These are phyloP conservation scores for Neoconidiobolus thromboides DNA, from an alignment of 371 early-diverging fungal species.

Conservation along the genomic window DNA sequence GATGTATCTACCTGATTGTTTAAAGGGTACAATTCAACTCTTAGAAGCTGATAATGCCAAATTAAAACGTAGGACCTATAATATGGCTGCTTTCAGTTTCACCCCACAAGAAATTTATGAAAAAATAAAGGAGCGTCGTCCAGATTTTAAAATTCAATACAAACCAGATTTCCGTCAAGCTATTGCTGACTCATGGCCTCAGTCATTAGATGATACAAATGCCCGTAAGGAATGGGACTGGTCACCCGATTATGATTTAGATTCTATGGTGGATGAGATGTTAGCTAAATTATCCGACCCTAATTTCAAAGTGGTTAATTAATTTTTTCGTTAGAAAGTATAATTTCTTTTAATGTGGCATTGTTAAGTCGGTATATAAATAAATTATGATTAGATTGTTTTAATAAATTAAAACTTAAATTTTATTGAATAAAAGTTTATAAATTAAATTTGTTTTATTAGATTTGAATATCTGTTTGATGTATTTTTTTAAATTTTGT, in stretches of 20 bases:
- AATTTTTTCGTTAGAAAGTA: background rate
- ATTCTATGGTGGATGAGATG: conserved; percentile 20
- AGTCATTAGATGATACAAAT: conserved; percentile 24
- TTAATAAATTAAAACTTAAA: no score
- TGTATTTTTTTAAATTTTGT: no score
- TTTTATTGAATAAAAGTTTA: no score
- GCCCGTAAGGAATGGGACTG: conserved; percentile 34
- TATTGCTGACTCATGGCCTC: conserved; percentile 38
- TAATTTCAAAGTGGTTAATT: conserved; percentile 3
- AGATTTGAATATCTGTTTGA: no score
- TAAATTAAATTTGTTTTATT: no score
- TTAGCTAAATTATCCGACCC: conserved; percentile 8
- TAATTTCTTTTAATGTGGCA: no score
- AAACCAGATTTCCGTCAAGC: conserved; percentile 31
- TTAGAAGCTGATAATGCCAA: conserved; percentile 19
- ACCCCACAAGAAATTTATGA: conserved; percentile 23
- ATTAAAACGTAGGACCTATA: conserved; percentile 27
- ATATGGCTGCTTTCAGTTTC: conserved; percentile 30
- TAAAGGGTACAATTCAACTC: conserved; percentile 30
- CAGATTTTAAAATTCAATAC: conserved; percentile 27
- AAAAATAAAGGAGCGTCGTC: conserved; percentile 22
- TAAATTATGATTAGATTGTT: no score
- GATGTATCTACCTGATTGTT: conserved; percentile 37
- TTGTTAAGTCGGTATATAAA: no score
- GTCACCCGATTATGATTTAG: conserved; percentile 24